phyloP scores from a whole-genome alignment of 192 early-diverging fungal genomes.

The Backusella liffmaniae region DNA sequence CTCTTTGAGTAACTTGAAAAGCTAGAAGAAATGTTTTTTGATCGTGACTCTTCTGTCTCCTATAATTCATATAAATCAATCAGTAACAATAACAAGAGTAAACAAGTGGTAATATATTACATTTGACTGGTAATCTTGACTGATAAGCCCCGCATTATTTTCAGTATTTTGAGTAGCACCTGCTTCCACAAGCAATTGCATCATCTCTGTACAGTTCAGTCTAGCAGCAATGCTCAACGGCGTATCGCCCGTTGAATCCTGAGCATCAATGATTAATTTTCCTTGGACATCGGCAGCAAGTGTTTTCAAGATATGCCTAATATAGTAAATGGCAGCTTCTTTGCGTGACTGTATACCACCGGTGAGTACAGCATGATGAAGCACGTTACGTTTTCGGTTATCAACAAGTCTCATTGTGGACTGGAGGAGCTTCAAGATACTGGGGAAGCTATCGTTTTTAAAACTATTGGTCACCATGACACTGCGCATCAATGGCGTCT shows the following conservation, averaged over 20 bases:
- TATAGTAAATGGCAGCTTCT: constrained; percentile 75
- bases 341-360: constrained; percentile 65
- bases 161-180: constrained; percentile 74
- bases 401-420: constrained; percentile 71
- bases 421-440: constrained; percentile 67
- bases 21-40: neutral
- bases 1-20: constrained; percentile 6
- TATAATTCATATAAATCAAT: neutral
- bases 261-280: constrained; percentile 53
- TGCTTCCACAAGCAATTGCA: constrained; percentile 67
- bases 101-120: neutral
- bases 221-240: constrained; percentile 89
- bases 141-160: constrained; percentile 77
- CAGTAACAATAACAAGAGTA: neutral
- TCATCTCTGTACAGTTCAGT: constrained; percentile 63
- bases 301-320: constrained; percentile 31
- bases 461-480: constrained; percentile 86
- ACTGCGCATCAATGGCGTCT: constrained; percentile 86
- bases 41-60: neutral
- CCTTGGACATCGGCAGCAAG: neutral
- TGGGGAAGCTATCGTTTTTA: constrained; percentile 72
- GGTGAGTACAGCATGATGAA: constrained; percentile 87
- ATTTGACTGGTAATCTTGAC: constrained; percentile 55
- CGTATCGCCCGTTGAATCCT: constrained; percentile 80
- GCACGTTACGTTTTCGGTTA: constrained; percentile 69